Base-by-base conservation (phyloP, 2,329 filamentous ascomycete genomes). In the Lecanoromycetidae sp. region DNA sequence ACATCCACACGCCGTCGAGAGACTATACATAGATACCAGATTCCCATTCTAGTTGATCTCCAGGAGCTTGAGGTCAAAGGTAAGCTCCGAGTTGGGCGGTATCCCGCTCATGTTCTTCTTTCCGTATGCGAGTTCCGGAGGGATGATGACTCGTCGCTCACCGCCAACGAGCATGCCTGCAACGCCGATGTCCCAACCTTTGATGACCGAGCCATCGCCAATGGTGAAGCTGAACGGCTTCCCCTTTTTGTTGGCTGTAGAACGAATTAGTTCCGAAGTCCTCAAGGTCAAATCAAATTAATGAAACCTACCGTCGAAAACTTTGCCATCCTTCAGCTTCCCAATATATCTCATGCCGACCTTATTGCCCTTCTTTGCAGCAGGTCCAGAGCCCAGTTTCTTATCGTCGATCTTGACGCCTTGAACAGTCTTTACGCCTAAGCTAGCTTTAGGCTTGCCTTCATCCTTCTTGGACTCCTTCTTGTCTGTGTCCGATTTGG, bases 291-390 rank as follows among this genome's bases (percentile, higher is more conserved):
- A 8, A 1, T 17, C n/a, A n/a, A 4, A 26, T 22, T 30, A 17
- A 3, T 17, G 10, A 48, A 29, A 76, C 82, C 74, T 70, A 87
- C 84, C 76, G 69, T 96, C 90, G 61, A 98, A 98, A 57, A 94
- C 80, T 72, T 95, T 93, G 68, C 87, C 87, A 67, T 94, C 84
- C 62, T 82, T 77, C 53, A 91, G 83, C 77, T 98, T 98, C 67
- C 91, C 91, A 60, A 98, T 96, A 72, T 98, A 98, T 62, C 91
- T 81, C 79, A 98, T 91, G 60, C 87, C 80, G 53, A 98, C 82
- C 56, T 78, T 83, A 72, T 93, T 84, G 55, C 91, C 90, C 60
- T 80, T 82, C 82, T 96, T 96, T 54, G 82, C 87, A 47, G 77
- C 79, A 54, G 83, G 81, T 57, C 91, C 91, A 55, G 76, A 79